phyloP scores from a whole-genome alignment of 2,329 filamentous ascomycete species.

The Teratosphaeria zuluensis region DNA sequence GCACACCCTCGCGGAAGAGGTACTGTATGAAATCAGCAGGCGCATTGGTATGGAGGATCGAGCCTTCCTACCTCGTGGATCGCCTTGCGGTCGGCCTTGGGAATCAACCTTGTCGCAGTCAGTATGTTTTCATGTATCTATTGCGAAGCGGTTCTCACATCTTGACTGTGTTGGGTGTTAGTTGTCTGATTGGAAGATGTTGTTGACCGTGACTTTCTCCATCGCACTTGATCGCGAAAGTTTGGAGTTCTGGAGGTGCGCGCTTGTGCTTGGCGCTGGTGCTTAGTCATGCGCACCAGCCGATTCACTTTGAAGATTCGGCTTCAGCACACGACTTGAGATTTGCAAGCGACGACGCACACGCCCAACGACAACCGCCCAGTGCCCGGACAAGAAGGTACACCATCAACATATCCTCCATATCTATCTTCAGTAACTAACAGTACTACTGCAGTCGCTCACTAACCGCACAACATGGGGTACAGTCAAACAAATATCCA shows the following conservation, averaged over 20 bases:
- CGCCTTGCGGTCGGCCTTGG: slow-evolving; percentile 99
- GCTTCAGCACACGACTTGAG: background rate
- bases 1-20: slow-evolving; percentile 78
- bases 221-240: background rate
- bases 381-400: background rate
- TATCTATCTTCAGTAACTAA: background rate
- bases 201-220: background rate
- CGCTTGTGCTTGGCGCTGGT: background rate
- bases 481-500: slow-evolving; percentile 24
- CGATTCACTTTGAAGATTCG: background rate
- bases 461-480: slow-evolving; percentile 43
- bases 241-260: background rate
- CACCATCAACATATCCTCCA: background rate
- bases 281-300: background rate
- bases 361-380: background rate
- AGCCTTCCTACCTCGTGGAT: slow-evolving; percentile 61
- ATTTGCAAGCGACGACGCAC: background rate
- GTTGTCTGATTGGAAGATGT: background rate
- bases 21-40: slow-evolving; percentile 41
- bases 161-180: background rate
- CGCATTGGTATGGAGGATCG: background rate
- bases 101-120: slow-evolving; percentile 67
- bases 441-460: slow-evolving; percentile 27
- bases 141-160: background rate
- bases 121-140: background rate